phyloP scores from a whole-genome alignment of 1,139 yeast genomes.

The Eremothecium cymbalariae region DNA sequence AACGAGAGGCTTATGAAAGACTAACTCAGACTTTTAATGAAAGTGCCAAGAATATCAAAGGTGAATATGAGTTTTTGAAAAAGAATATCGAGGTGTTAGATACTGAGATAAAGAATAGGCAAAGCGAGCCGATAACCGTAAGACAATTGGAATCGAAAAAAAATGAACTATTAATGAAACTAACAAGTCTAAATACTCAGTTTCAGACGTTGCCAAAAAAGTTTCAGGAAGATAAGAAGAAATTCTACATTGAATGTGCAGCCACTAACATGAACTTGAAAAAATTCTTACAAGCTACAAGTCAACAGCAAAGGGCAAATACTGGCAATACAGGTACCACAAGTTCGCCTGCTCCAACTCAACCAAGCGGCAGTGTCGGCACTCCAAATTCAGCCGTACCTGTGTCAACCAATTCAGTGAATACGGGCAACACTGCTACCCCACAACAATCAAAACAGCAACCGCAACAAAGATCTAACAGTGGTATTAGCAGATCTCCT shows the following conservation, averaged over 20 bases:
- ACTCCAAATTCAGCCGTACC: slow-evolving; percentile 11
- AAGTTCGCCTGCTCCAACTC: slow-evolving; percentile 7
- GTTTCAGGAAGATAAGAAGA: slow-evolving; percentile 27
- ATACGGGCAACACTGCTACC: slow-evolving; percentile 11
- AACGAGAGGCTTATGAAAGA: slow-evolving; percentile 28
- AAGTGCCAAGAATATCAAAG: slow-evolving; percentile 27
- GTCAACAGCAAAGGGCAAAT: slow-evolving; percentile 26
- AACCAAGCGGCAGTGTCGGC: slow-evolving; percentile 6
- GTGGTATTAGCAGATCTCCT: slow-evolving; percentile 14
- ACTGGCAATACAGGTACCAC: slow-evolving; percentile 11
- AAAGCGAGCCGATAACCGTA: slow-evolving; percentile 22
- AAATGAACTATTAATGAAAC: slow-evolving; percentile 22
- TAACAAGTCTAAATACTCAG: slow-evolving; percentile 23
- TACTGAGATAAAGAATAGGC: slow-evolving; percentile 25
- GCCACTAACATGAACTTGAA: slow-evolving; percentile 29
- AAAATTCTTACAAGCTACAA: slow-evolving; percentile 24
- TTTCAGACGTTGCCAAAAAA: slow-evolving; percentile 25
- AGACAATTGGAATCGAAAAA: slow-evolving; percentile 27
- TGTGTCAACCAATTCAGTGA: slow-evolving; percentile 9
- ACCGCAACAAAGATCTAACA: slow-evolving; percentile 9
- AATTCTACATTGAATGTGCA: slow-evolving; percentile 32
- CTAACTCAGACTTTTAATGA: slow-evolving; percentile 30
- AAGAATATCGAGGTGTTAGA: slow-evolving; percentile 27
- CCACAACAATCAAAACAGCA: slow-evolving; percentile 17
- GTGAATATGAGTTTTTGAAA: slow-evolving; percentile 27